Conservation (phyloP, 2,329 filamentous ascomycete genomes). For the Cytospora leucostoma region DNA sequence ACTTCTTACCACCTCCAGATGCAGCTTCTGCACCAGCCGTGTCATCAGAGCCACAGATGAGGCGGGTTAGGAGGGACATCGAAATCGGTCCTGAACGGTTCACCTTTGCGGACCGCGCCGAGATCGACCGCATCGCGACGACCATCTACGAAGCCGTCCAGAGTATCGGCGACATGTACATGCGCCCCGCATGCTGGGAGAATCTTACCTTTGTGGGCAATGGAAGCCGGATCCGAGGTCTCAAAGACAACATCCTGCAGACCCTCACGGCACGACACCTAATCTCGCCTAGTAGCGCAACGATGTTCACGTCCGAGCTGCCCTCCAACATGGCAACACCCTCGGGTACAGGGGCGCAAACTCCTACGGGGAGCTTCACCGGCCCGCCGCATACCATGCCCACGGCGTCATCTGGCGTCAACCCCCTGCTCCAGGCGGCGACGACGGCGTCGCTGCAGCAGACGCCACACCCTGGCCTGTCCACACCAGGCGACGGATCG, state of each 20-base stretch:
- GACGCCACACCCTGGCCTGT: slow-evolving; percentile 46
- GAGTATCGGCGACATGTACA: slow-evolving; percentile 79
- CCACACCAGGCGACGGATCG: slow-evolving; percentile 37
- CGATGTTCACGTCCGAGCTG: slow-evolving; percentile 95
- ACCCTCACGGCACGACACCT: slow-evolving; percentile 81
- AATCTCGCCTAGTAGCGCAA: slow-evolving; percentile 87
- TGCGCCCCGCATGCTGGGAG: slow-evolving; percentile 88
- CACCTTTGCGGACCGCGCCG: slow-evolving; percentile 65
- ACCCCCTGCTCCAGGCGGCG: slow-evolving; percentile 88
- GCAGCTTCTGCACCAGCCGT: slow-evolving; percentile 27
- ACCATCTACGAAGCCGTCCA: slow-evolving; percentile 83
- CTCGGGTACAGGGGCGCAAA: slow-evolving; percentile 86
- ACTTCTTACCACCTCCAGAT: slow-evolving; percentile 31
- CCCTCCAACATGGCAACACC: slow-evolving; percentile 93
- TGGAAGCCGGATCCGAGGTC: slow-evolving; percentile 71
- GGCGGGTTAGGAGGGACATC: slow-evolving; percentile 64
- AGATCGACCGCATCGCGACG: slow-evolving; percentile 81
- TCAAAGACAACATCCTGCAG: slow-evolving; percentile 84
- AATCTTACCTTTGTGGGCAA: slow-evolving; percentile 90
- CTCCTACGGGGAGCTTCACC: slow-evolving; percentile 68
- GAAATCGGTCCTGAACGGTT: slow-evolving; percentile 79
- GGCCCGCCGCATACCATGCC: slow-evolving; percentile 58
- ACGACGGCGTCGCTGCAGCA: slow-evolving; percentile 66
- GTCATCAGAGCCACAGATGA: slow-evolving; percentile 50
- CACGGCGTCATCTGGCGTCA: slow-evolving; percentile 57